Evolutionary conservation across 1,284 basidiomycete species (phyloP).

Genomic region (Gomphus bonarii): DNA sequence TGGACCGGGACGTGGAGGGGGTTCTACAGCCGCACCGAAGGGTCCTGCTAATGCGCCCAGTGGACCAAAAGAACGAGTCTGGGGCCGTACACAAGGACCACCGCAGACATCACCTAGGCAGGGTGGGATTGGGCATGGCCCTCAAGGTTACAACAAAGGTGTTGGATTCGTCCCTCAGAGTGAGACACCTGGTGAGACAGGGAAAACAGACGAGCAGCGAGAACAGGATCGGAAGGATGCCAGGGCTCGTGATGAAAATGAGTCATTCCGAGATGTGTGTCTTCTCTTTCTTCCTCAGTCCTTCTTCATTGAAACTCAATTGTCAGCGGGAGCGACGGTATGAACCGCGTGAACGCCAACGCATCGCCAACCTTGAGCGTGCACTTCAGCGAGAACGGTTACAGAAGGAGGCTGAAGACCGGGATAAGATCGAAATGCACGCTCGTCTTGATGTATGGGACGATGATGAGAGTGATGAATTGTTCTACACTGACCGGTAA

Average conservation of each 20-base stretch:
- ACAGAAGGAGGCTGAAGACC: slow-evolving; percentile 64
- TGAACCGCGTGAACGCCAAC: slow-evolving; percentile 67
- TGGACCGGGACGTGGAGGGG: slow-evolving; percentile 37
- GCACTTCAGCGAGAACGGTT: slow-evolving; percentile 62
- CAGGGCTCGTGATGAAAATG: slow-evolving; percentile 65
- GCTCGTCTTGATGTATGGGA: slow-evolving; percentile 75
- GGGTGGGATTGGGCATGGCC: slow-evolving; percentile 49
- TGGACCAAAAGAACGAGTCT: slow-evolving; percentile 64
- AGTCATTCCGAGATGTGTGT: slow-evolving; percentile 77
- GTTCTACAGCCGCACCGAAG: slow-evolving; percentile 16
- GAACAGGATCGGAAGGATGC: slow-evolving; percentile 70
- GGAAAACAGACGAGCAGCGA: slow-evolving; percentile 77
- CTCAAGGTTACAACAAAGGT: slow-evolving; percentile 68
- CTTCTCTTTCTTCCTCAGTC: slow-evolving; percentile 4
- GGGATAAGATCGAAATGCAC: slow-evolving; percentile 61
- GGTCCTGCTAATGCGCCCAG: slow-evolving; percentile 36
- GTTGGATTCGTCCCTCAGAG: slow-evolving; percentile 67
- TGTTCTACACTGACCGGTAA: slow-evolving; percentile 79
- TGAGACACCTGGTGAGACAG: slow-evolving; percentile 22
- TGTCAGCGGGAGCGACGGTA: slow-evolving; percentile 69
- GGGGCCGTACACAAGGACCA: slow-evolving; percentile 55
- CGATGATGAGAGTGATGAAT: slow-evolving; percentile 81
- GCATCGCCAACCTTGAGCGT: slow-evolving; percentile 66
- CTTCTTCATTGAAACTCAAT: slow-evolving; percentile 7
- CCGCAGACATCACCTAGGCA: slow-evolving; percentile 23